A percentile compares a stretch with the other conserved stretches of the same genome.
These are phyloP conservation scores for Pyrus communis DNA, from an alignment of 306 rosid species.

Conservation along the genomic window DNA sequence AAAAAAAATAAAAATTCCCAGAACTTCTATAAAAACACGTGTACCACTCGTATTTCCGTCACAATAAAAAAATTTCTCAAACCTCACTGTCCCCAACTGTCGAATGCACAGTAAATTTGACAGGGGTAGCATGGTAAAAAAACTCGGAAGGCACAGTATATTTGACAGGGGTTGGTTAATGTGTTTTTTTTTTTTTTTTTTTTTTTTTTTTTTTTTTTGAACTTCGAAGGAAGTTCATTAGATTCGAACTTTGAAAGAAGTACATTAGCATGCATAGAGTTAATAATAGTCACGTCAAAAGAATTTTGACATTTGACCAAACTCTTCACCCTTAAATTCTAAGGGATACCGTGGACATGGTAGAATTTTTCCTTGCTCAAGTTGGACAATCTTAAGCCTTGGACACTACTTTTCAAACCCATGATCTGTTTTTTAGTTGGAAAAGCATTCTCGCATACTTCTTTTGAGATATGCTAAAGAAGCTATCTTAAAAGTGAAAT, in stretches of 20 bases:
- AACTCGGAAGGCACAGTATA: background rate
- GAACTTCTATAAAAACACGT: no score
- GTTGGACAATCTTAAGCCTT: no score
- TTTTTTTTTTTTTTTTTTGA: no score
- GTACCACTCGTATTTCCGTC: no score
- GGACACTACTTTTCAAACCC: background rate
- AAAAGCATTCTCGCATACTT: no score
- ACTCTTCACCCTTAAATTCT: background rate
- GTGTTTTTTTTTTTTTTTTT: no score
- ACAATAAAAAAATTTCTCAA: no score
- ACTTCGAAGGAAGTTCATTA: background rate
- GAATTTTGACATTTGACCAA: conserved; percentile 3
- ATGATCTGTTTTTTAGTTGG: background rate
- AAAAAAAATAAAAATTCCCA: no score
- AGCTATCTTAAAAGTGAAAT: no score
- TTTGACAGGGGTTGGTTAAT: background rate
- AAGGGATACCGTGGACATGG: no score
- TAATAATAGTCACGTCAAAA: background rate
- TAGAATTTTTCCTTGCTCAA: no score
- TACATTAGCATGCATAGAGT: background rate
- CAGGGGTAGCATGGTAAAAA: background rate
- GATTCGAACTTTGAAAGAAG: background rate
- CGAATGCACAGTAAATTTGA: background rate
- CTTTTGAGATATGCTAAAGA: no score
- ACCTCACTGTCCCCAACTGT: background rate